Percentiles rank a stretch among this genome's conserved stretches.
Evolutionary conservation across 305 asterid species (phyloP).

Genomic region (Fraxinus velutina): DNA sequence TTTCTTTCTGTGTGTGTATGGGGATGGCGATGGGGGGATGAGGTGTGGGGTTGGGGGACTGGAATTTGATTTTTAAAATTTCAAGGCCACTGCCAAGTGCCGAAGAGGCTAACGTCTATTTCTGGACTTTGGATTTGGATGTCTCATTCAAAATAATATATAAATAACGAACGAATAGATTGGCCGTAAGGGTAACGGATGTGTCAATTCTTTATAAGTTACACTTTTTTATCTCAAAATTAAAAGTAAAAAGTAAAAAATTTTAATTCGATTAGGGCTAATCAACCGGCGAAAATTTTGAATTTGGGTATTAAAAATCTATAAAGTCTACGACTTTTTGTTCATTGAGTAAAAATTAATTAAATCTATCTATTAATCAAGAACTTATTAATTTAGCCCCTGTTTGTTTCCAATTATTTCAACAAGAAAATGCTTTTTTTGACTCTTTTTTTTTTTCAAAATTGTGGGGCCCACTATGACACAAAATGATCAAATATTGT

Average conservation of each 20-base stretch:
- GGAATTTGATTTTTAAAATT: conserved; percentile 51
- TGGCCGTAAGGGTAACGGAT: conserved; percentile 46
- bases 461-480: too few relatives aligned
- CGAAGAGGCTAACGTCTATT: conserved; percentile 47
- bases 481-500: too few relatives aligned
- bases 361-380: background rate
- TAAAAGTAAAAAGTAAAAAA: background rate
- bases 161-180: conserved; percentile 21
- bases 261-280: background rate
- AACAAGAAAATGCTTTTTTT: too few relatives aligned
- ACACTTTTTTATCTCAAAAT: conserved; percentile 21
- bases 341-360: background rate
- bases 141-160: conserved; percentile 34
- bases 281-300: background rate
- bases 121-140: conserved; percentile 13
- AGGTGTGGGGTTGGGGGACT: background rate
- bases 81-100: conserved; percentile 27
- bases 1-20: background rate
- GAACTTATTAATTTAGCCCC: background rate
- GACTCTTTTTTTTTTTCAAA: too few relatives aligned
- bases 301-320: background rate
- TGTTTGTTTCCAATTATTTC: too few relatives aligned
- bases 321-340: background rate
- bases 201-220: conserved; percentile 25
- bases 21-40: background rate